These are phyloP conservation scores for Mortierella sp. DNA, from an alignment of 371 early-diverging fungal genomes.

Conservation along the genomic window DNA sequence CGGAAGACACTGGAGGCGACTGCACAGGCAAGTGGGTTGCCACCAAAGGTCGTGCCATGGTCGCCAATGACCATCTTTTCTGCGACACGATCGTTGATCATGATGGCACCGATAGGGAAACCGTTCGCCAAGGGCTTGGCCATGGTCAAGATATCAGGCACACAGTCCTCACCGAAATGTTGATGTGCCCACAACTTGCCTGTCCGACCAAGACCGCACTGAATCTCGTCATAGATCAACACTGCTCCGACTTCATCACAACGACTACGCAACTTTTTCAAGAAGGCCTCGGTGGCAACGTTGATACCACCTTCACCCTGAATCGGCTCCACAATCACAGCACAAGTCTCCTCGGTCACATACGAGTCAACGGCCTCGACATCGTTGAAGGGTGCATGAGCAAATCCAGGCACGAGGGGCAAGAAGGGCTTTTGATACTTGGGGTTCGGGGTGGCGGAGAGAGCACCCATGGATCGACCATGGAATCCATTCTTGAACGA, in stretches of 20 bases:
- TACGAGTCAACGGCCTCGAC: slow-evolving; percentile 61
- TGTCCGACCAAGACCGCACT: slow-evolving; percentile 95
- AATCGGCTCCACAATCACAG: slow-evolving; percentile 94
- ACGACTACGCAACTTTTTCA: slow-evolving; percentile 76
- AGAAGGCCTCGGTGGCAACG: slow-evolving; percentile 74
- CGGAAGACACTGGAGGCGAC: slow-evolving; percentile 77
- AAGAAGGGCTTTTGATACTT: slow-evolving; percentile 94
- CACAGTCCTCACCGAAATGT: slow-evolving; percentile 67
- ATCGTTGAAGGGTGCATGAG: slow-evolving; percentile 78
- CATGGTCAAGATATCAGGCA: slow-evolving; percentile 93
- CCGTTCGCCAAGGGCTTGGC: slow-evolving; percentile 98
- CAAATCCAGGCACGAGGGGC: slow-evolving; percentile 90
- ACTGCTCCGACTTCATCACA: slow-evolving; percentile 87
- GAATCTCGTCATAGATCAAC: slow-evolving; percentile 96
- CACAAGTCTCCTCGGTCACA: slow-evolving; percentile 84
- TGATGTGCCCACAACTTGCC: slow-evolving; percentile 93
- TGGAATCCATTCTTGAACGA: slow-evolving; percentile 93
- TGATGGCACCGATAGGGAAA: slow-evolving; percentile 93
- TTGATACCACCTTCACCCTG: slow-evolving; percentile 97
- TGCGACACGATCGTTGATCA: slow-evolving; percentile 82
- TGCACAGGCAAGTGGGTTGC: slow-evolving; percentile 88
- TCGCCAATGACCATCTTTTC: slow-evolving; percentile 81
- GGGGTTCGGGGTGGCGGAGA: slow-evolving; percentile 88
- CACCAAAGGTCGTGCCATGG: slow-evolving; percentile 98
- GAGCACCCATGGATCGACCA: slow-evolving; percentile 94